Percentiles rank a stretch among this genome's conserved stretches.
These are phyloP conservation scores for Rhodotorula sp. DNA, from an alignment of 1,284 basidiomycete species.

Conservation along the genomic window DNA sequence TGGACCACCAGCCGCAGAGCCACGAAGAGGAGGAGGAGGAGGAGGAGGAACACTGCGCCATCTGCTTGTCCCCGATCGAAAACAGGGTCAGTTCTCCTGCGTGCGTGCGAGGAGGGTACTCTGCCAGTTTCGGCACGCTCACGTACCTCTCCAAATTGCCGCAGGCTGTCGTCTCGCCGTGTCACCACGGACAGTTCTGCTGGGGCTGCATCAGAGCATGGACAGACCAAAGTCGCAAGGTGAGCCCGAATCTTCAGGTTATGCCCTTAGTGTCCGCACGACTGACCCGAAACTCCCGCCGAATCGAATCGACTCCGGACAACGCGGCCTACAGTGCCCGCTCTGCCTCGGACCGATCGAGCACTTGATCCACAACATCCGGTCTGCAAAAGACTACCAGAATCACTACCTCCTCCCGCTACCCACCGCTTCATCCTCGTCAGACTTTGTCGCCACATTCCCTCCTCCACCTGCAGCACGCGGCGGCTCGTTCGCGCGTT, in stretches of 20 bases:
- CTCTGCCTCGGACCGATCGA: conserved; percentile 45
- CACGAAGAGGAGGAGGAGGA: conserved; percentile 27
- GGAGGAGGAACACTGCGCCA: conserved; percentile 44
- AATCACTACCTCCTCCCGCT: conserved; percentile 44
- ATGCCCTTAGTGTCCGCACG: conserved; percentile 19
- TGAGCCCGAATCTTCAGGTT: conserved; percentile 22
- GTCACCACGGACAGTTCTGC: conserved; percentile 48
- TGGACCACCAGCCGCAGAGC: neutral
- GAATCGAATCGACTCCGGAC: conserved; percentile 1
- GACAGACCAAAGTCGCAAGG: conserved; percentile 44
- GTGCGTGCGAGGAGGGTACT: neutral
- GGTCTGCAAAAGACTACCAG: conserved; percentile 45
- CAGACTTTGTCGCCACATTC: neutral
- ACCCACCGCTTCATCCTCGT: neutral
- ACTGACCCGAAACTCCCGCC: neutral
- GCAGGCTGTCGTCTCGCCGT: conserved; percentile 44
- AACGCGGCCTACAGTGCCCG: conserved; percentile 42
- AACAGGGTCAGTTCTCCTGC: conserved; percentile 37
- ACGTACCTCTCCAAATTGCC: neutral
- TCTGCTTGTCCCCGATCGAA: conserved; percentile 45
- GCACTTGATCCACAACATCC: conserved; percentile 45
- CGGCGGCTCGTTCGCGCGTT: neutral
- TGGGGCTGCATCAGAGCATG: conserved; percentile 47
- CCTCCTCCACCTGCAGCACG: neutral
- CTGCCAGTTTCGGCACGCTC: neutral